phyloP scores from a whole-genome alignment of 371 early-diverging fungal species.

The Syncephalastrum racemosum region DNA sequence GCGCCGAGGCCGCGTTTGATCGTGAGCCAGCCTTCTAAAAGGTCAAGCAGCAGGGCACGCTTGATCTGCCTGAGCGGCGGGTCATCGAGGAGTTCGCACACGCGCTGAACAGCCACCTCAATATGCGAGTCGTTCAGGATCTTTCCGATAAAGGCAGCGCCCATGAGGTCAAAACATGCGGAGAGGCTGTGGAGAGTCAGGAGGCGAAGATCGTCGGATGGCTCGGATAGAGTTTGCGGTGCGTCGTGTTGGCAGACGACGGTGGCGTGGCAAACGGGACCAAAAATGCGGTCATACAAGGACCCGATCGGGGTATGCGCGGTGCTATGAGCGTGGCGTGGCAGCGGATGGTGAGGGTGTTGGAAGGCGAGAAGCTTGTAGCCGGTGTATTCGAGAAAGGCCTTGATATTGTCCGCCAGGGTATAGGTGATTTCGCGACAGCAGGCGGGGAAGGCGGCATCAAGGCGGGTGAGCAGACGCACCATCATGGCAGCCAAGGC shows the following conservation, averaged over 20 bases:
- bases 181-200: slow-evolving; percentile 35
- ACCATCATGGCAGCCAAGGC: slow-evolving; percentile 40
- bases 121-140: slow-evolving; percentile 40
- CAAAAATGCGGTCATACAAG: slow-evolving; percentile 16
- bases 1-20: slow-evolving; percentile 35
- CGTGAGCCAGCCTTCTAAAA: slow-evolving; percentile 42
- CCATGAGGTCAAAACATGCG: slow-evolving; percentile 46
- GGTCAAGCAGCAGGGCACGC: slow-evolving; percentile 25
- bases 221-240: neutral
- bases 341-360: neutral
- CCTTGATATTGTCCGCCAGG: slow-evolving; percentile 47
- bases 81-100: slow-evolving; percentile 36
- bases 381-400: slow-evolving; percentile 48
- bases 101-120: slow-evolving; percentile 41
- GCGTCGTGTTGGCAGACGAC: neutral
- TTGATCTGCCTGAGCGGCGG: slow-evolving; percentile 23
- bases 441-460: slow-evolving; percentile 38
- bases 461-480: slow-evolving; percentile 34
- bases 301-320: slow-evolving; percentile 6
- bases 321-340: neutral
- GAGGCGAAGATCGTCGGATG: neutral
- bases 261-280: slow-evolving; percentile 11
- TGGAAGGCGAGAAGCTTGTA: slow-evolving; percentile 31
- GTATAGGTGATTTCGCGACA: slow-evolving; percentile 48
- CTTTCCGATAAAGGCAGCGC: slow-evolving; percentile 41